A percentile compares a stretch with the other conserved stretches of the same genome.
Evolutionary conservation across 306 rosid species (phyloP).

Genomic region (Mimosa bimucronata): DNA sequence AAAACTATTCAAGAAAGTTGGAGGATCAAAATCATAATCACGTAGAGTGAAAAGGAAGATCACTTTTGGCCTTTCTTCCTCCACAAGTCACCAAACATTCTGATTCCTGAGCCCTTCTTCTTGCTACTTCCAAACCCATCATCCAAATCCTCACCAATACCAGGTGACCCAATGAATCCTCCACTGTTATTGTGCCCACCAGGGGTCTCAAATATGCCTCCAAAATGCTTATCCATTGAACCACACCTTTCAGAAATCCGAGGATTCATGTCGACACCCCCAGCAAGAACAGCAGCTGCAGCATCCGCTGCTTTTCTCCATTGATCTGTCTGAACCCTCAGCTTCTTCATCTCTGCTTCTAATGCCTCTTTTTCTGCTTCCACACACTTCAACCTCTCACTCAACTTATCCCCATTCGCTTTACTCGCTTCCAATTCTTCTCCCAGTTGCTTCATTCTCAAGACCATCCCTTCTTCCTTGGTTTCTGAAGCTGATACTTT

Average conservation of each 20-base stretch:
- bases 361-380: conserved; percentile 63
- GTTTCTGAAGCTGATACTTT: conserved; percentile 50
- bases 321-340: conserved; percentile 85
- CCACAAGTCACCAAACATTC: conserved; percentile 88
- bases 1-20: not conserved
- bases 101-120: conserved; percentile 79
- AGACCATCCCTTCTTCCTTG: conserved; percentile 56
- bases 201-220: conserved; percentile 60
- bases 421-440: conserved; percentile 64
- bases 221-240: conserved; percentile 85
- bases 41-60: not conserved
- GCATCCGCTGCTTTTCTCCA: conserved; percentile 97
- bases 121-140: conserved; percentile 72
- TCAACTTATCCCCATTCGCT: conserved; percentile 44
- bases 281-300: conserved; percentile 83
- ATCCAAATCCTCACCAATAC: conserved; percentile 62
- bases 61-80: conserved; percentile 77
- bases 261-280: conserved; percentile 66
- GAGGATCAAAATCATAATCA: not conserved
- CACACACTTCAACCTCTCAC: conserved; percentile 54
- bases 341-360: conserved; percentile 81
- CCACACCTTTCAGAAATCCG: conserved; percentile 80
- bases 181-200: conserved; percentile 52
- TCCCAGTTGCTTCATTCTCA: conserved; percentile 47
- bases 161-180: conserved; percentile 73